Evolutionary conservation across 495 filamentous ascomycete genomes (phyloP).

Genomic region (Astrothelium macrocarpum): DNA sequence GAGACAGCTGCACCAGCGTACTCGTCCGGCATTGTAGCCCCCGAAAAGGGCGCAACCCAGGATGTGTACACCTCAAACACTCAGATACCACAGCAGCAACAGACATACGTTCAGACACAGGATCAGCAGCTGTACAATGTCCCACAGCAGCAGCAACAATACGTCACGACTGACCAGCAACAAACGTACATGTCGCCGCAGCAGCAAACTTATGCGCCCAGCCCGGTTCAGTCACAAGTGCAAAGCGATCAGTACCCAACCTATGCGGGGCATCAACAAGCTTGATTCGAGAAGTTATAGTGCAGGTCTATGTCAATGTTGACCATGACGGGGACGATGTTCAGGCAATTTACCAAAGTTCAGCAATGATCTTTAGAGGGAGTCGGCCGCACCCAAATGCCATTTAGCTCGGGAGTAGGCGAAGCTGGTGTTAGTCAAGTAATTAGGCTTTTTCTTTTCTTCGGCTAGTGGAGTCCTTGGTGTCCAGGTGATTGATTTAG

Average conservation of each 20-base stretch:
- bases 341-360: too few relatives aligned
- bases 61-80: not conserved
- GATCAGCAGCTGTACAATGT: not conserved
- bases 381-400: too few relatives aligned
- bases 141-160: not conserved
- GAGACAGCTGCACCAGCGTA: not conserved
- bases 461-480: not conserved
- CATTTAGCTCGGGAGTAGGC: too few relatives aligned
- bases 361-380: too few relatives aligned
- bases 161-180: not conserved
- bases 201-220: not conserved
- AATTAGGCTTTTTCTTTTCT: not conserved
- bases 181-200: not conserved
- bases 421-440: not conserved
- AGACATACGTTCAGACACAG: too few relatives aligned
- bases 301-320: too few relatives aligned
- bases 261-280: not conserved
- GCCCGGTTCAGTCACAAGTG: not conserved
- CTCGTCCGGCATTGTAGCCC: not conserved
- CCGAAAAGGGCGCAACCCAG: not conserved
- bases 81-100: not conserved
- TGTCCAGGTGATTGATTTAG: not conserved
- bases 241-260: constrained; percentile 1
- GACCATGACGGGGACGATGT: too few relatives aligned
- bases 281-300: not conserved